Evolutionary conservation across 1,139 yeast genomes (phyloP).

Genomic region (Saccharomycopsis phalli): DNA sequence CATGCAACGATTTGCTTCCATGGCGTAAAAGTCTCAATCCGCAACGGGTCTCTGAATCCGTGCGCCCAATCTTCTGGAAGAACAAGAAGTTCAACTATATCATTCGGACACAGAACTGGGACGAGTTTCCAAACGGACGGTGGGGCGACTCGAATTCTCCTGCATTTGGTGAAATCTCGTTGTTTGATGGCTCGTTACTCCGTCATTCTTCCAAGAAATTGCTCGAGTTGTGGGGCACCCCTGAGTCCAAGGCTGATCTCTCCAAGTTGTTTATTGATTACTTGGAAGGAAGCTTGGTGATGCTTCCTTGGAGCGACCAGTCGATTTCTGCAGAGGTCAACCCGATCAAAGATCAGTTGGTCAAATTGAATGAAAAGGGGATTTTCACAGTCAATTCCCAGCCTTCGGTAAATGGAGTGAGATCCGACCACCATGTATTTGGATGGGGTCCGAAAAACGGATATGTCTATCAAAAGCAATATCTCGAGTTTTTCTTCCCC

Average conservation of each 20-base stretch:
- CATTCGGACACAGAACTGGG: constrained; percentile 88
- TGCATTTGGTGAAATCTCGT: constrained; percentile 81
- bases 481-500: constrained; percentile 75
- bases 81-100: constrained; percentile 87
- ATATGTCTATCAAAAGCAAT: constrained; percentile 87
- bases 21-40: constrained; percentile 90
- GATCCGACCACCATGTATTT: constrained; percentile 58
- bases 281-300: constrained; percentile 57
- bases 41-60: constrained; percentile 69
- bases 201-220: constrained; percentile 76
- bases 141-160: constrained; percentile 95
- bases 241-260: constrained; percentile 50
- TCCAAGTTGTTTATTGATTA: constrained; percentile 54
- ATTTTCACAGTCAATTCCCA: constrained; percentile 86
- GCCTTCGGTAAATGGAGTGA: constrained; percentile 80
- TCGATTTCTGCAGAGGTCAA: constrained; percentile 74
- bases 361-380: constrained; percentile 55
- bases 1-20: constrained; percentile 39
- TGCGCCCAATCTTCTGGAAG: constrained; percentile 95
- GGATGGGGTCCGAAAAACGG: constrained; percentile 98
- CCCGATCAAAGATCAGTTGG: constrained; percentile 49
- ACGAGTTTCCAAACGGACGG: constrained; percentile 91
- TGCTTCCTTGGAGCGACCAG: constrained; percentile 95
- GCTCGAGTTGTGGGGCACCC: constrained; percentile 80
- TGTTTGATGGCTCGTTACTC: constrained; percentile 67